Base-by-base conservation (phyloP, 805 yeast genomes). In the Ogataea saltuana region DNA sequence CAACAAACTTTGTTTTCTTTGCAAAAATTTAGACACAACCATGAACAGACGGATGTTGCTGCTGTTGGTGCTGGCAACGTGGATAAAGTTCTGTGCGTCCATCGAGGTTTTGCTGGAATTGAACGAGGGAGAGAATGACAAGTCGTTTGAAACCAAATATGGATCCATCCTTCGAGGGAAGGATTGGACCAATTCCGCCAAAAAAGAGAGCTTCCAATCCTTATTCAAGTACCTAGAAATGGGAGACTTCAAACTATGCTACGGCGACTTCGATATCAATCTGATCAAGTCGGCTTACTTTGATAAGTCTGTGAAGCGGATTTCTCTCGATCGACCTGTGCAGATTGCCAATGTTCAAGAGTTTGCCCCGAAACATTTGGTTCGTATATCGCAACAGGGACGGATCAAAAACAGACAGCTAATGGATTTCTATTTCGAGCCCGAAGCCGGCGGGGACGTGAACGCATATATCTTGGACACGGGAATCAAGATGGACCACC, bases 341-440 rank as follows among this genome's bases (percentile, higher is more conserved):
- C 61, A 60, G 7, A 40, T 71, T 27, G 61, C 70, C 13, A 67
- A 65, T 15, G 65, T 66, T 17, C 75, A 71, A 49, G 65, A 65
- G 28, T 53, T 62, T 49, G 70, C 76, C 3, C 76, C 78, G 4
- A 56, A 57, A 22, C 78, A 74, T 44, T 58, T 73, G 41, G 68
- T 67, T 1, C 58, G 73, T 22, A 49, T 71, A n/a, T 68, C 73
- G 2, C 74, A 72, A 44, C 42, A 44, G 4, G 50, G 57, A 15
- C 48, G 49, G 19, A 46, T 67, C 27, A 46, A 48, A 12, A 34
- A 45, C n/a, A 50, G 54, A 9, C 67, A 61, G 39, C 50, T 57
- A 43, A 54, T 64, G 60, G 70, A 70, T 42, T 74, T 64, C 54
- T 55, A 68, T 20, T 72, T 62, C 55, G 74, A 73, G 49, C 63